These are phyloP conservation scores for Populus trichocarpa DNA, from an alignment of 441 rosid genomes.

Conservation along the genomic window DNA sequence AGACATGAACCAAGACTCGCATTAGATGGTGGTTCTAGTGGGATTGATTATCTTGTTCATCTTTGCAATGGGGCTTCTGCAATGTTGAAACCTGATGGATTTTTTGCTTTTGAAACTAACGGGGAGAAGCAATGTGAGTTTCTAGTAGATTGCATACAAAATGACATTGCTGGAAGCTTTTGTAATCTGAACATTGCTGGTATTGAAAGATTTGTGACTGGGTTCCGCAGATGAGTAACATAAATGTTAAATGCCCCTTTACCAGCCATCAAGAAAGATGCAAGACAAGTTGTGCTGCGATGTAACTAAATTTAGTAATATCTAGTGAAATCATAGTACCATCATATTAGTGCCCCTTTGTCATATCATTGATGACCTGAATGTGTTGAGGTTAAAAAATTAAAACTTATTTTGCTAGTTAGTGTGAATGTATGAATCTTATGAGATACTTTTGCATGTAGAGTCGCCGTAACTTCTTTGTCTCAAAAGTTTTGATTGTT, in stretches of 20 bases:
- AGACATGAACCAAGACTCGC: conserved; percentile 86
- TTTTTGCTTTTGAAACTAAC: conserved; percentile 85
- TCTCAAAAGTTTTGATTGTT: not conserved
- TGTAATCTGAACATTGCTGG: conserved; percentile 53
- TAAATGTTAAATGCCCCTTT: not conserved
- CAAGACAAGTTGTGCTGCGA: not conserved
- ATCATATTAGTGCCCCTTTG: not conserved
- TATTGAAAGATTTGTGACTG: conserved; percentile 58
- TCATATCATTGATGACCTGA: not conserved
- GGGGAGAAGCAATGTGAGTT: conserved; percentile 76
- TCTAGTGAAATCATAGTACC: not conserved
- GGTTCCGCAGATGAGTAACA: conserved; percentile 39
- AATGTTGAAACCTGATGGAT: conserved; percentile 74
- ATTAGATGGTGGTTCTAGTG: conserved; percentile 74
- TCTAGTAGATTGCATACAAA: conserved; percentile 54
- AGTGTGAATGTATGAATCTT: not conserved
- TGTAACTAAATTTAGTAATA: not conserved
- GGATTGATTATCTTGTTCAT: conserved; percentile 70
- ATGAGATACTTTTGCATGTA: not conserved
- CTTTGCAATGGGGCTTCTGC: conserved; percentile 58
- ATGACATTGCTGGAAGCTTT: conserved; percentile 38
- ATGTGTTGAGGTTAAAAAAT: not conserved
- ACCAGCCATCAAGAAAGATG: not conserved
- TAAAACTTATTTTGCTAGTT: not conserved
- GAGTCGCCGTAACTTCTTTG: not conserved